Evolutionary conservation across 805 yeast genomes (phyloP).

Genomic region (Yamadazyma laniorum): DNA sequence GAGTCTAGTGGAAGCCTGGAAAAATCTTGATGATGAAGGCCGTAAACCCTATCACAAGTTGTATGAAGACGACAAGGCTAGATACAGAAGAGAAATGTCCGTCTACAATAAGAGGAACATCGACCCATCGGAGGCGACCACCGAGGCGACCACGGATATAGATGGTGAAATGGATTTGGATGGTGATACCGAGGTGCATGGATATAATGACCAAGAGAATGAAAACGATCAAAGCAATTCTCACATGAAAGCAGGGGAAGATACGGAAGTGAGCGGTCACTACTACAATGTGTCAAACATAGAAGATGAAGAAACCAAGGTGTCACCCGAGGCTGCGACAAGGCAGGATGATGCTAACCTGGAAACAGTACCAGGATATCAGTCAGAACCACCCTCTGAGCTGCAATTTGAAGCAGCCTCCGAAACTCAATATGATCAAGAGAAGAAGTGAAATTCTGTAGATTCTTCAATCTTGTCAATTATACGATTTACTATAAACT

Average conservation of each 20-base stretch:
- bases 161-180: conserved; percentile 8
- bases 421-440: conserved; percentile 9
- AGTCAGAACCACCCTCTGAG: conserved; percentile 8
- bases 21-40: conserved; percentile 62
- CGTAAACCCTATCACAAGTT: conserved; percentile 71
- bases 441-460: too few relatives aligned
- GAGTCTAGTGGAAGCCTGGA: conserved; percentile 86
- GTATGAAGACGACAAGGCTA: conserved; percentile 73
- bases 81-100: conserved; percentile 73
- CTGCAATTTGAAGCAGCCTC: conserved; percentile 5
- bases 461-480: too few relatives aligned
- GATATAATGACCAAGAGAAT: conserved; percentile 3
- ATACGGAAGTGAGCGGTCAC: neutral
- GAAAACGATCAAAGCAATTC: conserved; percentile 6
- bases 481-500: too few relatives aligned
- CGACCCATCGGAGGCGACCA: conserved; percentile 3
- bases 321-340: too few relatives aligned
- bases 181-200: conserved; percentile 1
- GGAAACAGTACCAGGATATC: conserved; percentile 6
- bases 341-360: conserved; percentile 1
- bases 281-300: too few relatives aligned
- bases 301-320: conserved; percentile 4
- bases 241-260: conserved; percentile 1
- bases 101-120: conserved; percentile 40
- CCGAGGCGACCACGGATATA: conserved; percentile 9